Evolutionary conservation across 495 filamentous ascomycete species (phyloP), one percentile per base, ranked within the genome.

Genomic region (Neurospora terricola): DNA sequence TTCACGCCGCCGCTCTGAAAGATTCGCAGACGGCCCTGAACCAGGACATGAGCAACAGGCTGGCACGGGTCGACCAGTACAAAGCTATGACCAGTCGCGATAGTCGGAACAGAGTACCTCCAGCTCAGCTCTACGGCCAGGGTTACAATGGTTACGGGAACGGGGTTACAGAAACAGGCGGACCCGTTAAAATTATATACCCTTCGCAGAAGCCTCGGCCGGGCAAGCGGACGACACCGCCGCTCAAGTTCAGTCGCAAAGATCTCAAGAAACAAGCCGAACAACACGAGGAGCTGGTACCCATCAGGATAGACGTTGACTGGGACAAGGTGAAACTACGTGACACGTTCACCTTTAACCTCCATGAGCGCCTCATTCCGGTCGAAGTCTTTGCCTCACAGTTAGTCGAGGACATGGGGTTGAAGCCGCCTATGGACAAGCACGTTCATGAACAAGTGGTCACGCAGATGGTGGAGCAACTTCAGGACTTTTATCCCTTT

Each of bases 271-370:
- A 89, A 42, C 96, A 98, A 81, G 93, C 90, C 69, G 95, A 98
- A 73, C 92, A 94, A 78, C 85, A 92, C 21, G 96, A 99, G 79
- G 92, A 97, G 76, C 84, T 99, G 73, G 93, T 98, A 0, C 96
- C 96, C 2, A 88, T 99, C 43, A 87, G 96, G 45, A 83, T 99
- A 62, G 96, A 99, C 75, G 93, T 98, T 66, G 96, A 99, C 76
- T 94, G 91, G 87, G 94, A 98, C 73, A 96, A 96, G 82, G 89
- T 98, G 76, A 95, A 97, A 83, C 88, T 99, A 73, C 90, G 96
- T 77, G 96, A 99, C 82, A 99, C 96, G 10, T 98, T 99, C 77
- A 99, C 96, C 23, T 99, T 94, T 93, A 99, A 98, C 80, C 88
- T 99, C 70, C 93, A 97, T 79, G 96, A 99, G 77, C 89, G 93